These are phyloP conservation scores for Colletotrichum chrysophilum DNA, from an alignment of 2,329 filamentous ascomycete species.

Conservation along the genomic window DNA sequence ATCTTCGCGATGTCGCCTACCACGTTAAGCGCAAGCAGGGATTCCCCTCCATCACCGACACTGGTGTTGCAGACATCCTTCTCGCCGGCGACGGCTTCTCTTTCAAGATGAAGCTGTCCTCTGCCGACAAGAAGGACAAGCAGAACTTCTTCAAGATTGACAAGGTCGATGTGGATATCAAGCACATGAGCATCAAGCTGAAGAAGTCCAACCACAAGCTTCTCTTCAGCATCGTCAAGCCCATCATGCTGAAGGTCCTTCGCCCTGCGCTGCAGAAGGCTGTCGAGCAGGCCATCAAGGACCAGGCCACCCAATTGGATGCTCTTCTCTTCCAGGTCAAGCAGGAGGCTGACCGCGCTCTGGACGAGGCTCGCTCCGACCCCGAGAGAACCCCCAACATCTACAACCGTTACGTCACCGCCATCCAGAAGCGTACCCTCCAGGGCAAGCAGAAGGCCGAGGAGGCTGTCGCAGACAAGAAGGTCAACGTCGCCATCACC, in stretches of 20 bases:
- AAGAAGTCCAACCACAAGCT: conserved; percentile 96
- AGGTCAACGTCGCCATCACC: conserved; percentile 84
- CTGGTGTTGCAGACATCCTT: conserved; percentile 86
- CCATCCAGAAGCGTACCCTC: conserved; percentile 74
- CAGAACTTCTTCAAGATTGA: conserved; percentile 95
- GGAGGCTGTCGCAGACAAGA: conserved; percentile 64
- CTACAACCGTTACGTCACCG: conserved; percentile 82
- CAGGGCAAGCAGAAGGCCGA: conserved; percentile 81
- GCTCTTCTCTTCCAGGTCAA: conserved; percentile 77
- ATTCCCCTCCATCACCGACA: conserved; percentile 87
- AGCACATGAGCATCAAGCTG: conserved; percentile 84
- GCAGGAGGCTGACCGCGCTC: conserved; percentile 78
- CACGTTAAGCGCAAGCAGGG: conserved; percentile 95
- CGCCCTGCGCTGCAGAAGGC: conserved; percentile 86
- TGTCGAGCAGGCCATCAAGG: conserved; percentile 86
- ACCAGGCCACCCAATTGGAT: conserved; percentile 80
- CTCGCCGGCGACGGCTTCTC: conserved; percentile 87
- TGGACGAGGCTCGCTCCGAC: conserved; percentile 68
- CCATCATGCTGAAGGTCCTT: conserved; percentile 82
- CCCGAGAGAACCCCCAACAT: conserved; percentile 80
- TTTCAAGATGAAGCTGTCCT: conserved; percentile 90
- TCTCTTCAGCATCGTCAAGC: conserved; percentile 86
- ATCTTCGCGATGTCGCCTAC: conserved; percentile 89
- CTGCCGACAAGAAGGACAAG: conserved; percentile 74
- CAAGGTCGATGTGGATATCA: conserved; percentile 82